Base-by-base conservation (phyloP, 2,329 filamentous ascomycete genomes). In the Alternaria sp. region DNA sequence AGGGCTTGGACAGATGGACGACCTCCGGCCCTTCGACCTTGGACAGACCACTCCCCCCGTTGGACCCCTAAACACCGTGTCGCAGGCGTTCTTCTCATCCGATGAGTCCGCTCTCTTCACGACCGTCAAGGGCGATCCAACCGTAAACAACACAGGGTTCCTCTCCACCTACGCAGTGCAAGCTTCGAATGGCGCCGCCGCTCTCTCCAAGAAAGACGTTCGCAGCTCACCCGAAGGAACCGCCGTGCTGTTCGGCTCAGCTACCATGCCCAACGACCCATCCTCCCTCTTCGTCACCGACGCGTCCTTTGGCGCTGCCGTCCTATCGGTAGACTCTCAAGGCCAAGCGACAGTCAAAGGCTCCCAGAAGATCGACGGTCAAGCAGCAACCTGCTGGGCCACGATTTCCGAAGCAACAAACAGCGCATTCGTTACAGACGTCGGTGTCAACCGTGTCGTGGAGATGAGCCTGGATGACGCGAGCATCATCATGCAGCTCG, bases 51-150 rank as follows among this genome's bases (percentile, higher is more conserved):
- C 86, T 0, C 88, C 89, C 0, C 87, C 89, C 0, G 74, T 80
- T 0, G 88, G 88, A 0, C 87, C 88, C 0, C 76, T 80, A 3
- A 88, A 89, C 74, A 89, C 86, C 0, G 82, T 90, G 3, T 89
- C 88, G 0, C 87, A 90, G 8, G 81, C 84, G 0, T 86, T 89
- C 73, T 90, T 89, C 77, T 87, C 86, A 1, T 75, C 75, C 0
- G 87, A 90, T 56, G 82, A 87, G 64, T 78, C 73, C 0, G 81
- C 77, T 2, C 78, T 91, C 0, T 82, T 86, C 54, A 82, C 85
- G 0, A 88, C 86, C 1, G 87, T 90, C 44, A 91, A 91, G 76
- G 88, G 88, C 1, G 82, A 89, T 58, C 86, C 86, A 0, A 68
- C 80, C 0, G 77, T 76, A 5, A 88, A 87, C 72, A 87, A 85